Conservation (phyloP, 1,284 basidiomycete genomes). For the Bondarzewia mesenterica region DNA sequence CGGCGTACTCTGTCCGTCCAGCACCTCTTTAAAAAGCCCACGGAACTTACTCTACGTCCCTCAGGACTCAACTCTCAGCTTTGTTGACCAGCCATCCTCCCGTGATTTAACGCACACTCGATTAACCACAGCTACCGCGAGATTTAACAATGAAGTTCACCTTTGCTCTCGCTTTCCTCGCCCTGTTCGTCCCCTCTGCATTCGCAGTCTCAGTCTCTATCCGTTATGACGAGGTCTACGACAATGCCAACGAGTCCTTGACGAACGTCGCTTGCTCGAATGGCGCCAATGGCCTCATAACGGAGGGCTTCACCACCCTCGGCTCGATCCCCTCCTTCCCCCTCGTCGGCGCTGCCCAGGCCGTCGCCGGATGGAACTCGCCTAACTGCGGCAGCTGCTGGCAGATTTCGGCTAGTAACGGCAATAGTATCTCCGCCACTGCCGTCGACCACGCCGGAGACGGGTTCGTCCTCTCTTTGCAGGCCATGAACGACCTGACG, state of each 20-base stretch:
- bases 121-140: neutral
- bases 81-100: neutral
- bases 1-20: too few relatives aligned
- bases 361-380: constrained; percentile 33
- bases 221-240: constrained; percentile 37
- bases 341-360: constrained; percentile 38
- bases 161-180: constrained; percentile 16
- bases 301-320: constrained; percentile 37
- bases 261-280: constrained; percentile 39
- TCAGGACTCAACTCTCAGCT: neutral
- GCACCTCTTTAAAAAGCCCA: too few relatives aligned
- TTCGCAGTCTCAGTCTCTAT: constrained; percentile 19
- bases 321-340: constrained; percentile 40
- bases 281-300: constrained; percentile 34
- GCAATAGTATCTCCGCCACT: constrained; percentile 29
- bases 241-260: constrained; percentile 25
- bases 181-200: constrained; percentile 14
- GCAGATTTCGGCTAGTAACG: constrained; percentile 30
- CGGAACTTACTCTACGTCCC: too few relatives aligned
- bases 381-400: constrained; percentile 39
- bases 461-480: constrained; percentile 32
- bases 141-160: constrained; percentile 18
- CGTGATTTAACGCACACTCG: neutral
- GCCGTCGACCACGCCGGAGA: constrained; percentile 31
- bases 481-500: constrained; percentile 23